Base-by-base conservation (phyloP, 2,329 filamentous ascomycete genomes). In the Claviceps digitariae region DNA sequence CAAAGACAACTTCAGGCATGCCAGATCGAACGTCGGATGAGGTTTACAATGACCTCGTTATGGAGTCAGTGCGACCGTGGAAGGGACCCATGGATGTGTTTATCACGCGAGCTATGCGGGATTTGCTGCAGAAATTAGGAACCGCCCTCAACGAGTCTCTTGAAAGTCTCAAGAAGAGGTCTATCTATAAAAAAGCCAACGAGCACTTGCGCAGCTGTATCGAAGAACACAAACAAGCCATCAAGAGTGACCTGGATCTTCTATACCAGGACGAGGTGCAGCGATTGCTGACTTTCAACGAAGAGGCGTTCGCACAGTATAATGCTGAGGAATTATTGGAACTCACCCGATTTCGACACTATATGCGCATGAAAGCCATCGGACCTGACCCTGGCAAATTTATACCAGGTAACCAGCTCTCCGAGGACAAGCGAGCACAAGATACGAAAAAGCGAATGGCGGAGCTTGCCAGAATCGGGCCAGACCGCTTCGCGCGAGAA, bases 11-110 rank as follows among this genome's bases (percentile, higher is more conserved):
- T 20, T 75, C 79, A 0, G 81, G 82, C 0, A 72, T 82, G 58
- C 81, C 80, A 0, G 75, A 77, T 7, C 72, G 81, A 0, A 76
- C 81, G 0, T 76, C 82, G 0, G 74, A 78, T 0, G 76, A 79
- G 40, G 81, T 84, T 0, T 80, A 83, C 23, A 75, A 82, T 29
- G 71, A 72, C 0, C 69, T 86, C 17, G 81, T 78, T 47, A 69
- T 73, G 17, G 67, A 77, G n/a, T 76, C 77, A 0, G 75, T 86
- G 1, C 62, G 64, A 8, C 75, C 78, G 1, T 87, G 84, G 84
- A 61, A 72, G 1, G 60, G 61, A 0, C 81, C 81, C 0, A 70
- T 83, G 48, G 62, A 72, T 0, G 69, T 61, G 0, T 79, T 81
- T 47, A 64, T 80, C 6, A 58, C 66, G 3, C 64, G 70, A 5